A percentile compares a stretch with the other conserved stretches of the same genome.
phyloP scores from a whole-genome alignment of 176 grass and related monocot species.

The Ampelocalamus luodianensis region DNA sequence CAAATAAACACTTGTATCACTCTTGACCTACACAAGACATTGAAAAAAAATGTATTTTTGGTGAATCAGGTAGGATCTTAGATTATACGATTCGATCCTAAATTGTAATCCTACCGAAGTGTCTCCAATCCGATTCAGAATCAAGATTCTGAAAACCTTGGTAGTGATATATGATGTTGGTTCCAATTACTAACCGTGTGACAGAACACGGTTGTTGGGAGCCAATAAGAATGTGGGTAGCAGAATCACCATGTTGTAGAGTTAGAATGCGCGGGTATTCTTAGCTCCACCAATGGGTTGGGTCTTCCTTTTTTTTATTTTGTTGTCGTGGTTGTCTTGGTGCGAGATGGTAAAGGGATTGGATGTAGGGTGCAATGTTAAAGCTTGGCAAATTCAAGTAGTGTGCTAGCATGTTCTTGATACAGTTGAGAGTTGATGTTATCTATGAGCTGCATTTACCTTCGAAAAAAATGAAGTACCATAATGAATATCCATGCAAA shows the following conservation, averaged over 20 bases:
- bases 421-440: not conserved
- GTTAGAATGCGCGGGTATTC: not conserved
- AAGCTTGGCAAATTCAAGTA: not conserved
- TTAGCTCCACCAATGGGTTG: not conserved
- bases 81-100: too few species aligned
- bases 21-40: too few species aligned
- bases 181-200: not conserved
- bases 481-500: too few species aligned
- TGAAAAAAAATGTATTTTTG: too few species aligned
- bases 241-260: not conserved
- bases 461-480: not conserved
- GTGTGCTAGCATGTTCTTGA: not conserved
- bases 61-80: too few species aligned
- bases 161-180: not conserved
- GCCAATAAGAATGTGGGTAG: not conserved
- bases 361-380: not conserved
- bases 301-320: not conserved
- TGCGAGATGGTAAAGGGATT: not conserved
- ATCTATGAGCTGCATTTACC: not conserved
- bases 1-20: too few species aligned
- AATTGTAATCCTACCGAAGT: too few species aligned
- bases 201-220: not conserved
- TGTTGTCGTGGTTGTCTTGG: too few species aligned
- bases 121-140: too few species aligned
- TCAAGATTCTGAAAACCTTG: too few species aligned